Conservation (phyloP, 768 basidiomycete genomes). For the Mycena kentingensis region DNA sequence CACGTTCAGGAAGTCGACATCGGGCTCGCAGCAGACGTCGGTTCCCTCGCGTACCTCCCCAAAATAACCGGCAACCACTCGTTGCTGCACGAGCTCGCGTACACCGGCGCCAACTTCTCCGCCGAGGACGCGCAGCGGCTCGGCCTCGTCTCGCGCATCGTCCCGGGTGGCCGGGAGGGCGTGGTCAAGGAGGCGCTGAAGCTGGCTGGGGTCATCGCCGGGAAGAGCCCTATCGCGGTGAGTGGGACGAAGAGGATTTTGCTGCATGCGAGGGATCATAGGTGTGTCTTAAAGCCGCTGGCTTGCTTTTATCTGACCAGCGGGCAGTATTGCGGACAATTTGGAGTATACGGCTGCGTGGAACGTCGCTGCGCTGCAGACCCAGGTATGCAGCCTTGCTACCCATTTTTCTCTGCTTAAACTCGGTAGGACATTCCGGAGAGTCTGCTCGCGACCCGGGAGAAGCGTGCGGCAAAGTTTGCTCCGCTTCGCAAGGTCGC, state of each 20-base stretch:
- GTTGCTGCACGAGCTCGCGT: constrained; percentile 71
- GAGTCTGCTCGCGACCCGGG: background rate
- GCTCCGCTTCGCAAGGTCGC: background rate
- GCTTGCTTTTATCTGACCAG: constrained; percentile 38
- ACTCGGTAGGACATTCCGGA: background rate
- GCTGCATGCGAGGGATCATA: constrained; percentile 77
- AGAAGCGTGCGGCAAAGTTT: background rate
- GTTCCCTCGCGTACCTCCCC: constrained; percentile 79
- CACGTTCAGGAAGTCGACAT: constrained; percentile 75
- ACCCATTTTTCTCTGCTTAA: background rate
- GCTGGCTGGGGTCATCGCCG: constrained; percentile 64
- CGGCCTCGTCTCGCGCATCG: constrained; percentile 74
- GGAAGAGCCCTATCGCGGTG: constrained; percentile 81
- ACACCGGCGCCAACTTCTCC: constrained; percentile 72
- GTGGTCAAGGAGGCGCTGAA: constrained; percentile 69
- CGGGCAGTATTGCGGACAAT: constrained; percentile 13
- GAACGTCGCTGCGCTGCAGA: constrained; percentile 14
- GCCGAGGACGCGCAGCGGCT: constrained; percentile 65
- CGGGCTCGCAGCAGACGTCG: constrained; percentile 86
- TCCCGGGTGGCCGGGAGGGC: constrained; percentile 63
- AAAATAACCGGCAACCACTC: constrained; percentile 78
- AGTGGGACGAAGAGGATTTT: constrained; percentile 76
- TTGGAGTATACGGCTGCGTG: constrained; percentile 16
- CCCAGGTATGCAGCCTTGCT: background rate
- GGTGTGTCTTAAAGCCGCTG: constrained; percentile 41